These are phyloP conservation scores for Chaetomium olivaceum DNA, from an alignment of 2,329 filamentous ascomycete species.

Conservation along the genomic window DNA sequence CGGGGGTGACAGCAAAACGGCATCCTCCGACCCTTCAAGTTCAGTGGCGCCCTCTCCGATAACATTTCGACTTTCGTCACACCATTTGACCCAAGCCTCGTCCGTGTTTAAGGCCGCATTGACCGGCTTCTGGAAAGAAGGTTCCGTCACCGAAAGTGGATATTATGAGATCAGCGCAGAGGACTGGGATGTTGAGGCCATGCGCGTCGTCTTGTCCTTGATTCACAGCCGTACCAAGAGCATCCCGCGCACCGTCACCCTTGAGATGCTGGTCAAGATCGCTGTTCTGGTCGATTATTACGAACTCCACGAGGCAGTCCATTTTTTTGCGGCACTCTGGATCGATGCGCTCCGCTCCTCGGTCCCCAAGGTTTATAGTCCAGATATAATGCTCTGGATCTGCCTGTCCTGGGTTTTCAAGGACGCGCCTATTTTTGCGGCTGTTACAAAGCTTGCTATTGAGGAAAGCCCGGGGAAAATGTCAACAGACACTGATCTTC, in stretches of 20 bases:
- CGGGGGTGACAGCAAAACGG: background rate
- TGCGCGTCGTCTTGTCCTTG: background rate
- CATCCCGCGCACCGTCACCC: background rate
- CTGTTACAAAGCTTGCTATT: background rate
- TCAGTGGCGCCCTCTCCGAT: background rate
- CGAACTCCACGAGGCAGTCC: background rate
- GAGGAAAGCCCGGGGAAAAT: background rate
- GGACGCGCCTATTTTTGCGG: background rate
- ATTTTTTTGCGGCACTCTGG: background rate
- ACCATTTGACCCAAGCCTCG: background rate
- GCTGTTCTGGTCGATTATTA: background rate
- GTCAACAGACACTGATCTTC: background rate
- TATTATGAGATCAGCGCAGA: background rate
- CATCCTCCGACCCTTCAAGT: background rate
- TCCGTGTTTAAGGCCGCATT: background rate
- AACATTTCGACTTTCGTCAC: background rate
- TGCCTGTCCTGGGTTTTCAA: background rate
- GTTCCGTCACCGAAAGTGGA: background rate
- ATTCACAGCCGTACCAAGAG: background rate
- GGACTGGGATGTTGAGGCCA: background rate
- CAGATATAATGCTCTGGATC: background rate
- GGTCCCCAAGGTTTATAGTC: background rate
- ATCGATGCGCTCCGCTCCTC: background rate
- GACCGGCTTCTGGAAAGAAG: background rate
- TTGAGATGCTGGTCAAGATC: background rate